These are phyloP conservation scores for Dalechampia spathulata DNA, from an alignment of 441 rosid genomes.

Conservation along the genomic window DNA sequence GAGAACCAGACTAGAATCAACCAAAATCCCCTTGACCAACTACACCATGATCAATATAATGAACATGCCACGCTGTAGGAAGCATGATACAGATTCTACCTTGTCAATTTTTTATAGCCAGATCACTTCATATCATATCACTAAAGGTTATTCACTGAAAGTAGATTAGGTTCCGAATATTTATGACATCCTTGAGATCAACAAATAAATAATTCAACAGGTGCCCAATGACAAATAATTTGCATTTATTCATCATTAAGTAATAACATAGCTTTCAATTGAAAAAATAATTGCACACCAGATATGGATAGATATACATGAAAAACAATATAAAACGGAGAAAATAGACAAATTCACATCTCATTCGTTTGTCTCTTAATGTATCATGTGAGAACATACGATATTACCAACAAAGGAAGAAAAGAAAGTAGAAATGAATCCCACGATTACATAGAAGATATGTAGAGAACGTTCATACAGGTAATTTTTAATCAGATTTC, in stretches of 20 bases:
- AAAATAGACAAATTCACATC: no score
- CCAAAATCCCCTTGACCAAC: no score
- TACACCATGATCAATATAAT: background rate
- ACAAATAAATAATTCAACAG: background rate
- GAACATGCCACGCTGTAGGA: background rate
- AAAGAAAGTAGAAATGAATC: background rate
- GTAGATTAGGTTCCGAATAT: background rate
- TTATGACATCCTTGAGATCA: no score
- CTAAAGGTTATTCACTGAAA: background rate
- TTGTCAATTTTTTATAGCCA: background rate
- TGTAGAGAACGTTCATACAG: background rate
- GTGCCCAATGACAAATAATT: background rate
- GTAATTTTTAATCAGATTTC: background rate
- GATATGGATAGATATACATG: no score
- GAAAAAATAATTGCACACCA: background rate
- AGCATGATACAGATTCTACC: background rate
- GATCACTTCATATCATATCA: background rate
- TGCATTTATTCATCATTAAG: background rate
- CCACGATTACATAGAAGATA: background rate
- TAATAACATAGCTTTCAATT: background rate
- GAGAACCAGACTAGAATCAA: background rate
- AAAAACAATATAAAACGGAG: no score
- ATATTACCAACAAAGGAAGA: background rate
- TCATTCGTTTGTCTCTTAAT: background rate
- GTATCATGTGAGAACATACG: background rate